Conservation (phyloP, 129 eudicot species). For the carrot (Daucus carota) region DH1_v3.0 NC_030389.2:45575501-45576000, state of each 20-base stretch:
- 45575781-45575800: conserved; percentile 37
- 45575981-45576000: too few relatives aligned
- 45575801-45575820: conserved; percentile 42
- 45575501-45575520: conserved; percentile 91
- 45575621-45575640: conserved; percentile 92
- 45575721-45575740: conserved; percentile 83
- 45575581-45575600: conserved; percentile 72
- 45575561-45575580: conserved; percentile 83
- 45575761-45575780: conserved; percentile 32
- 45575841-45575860: conserved; percentile 42
- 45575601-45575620: conserved; percentile 90
- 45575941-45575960: conserved; percentile 27
- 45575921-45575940: conserved; percentile 12
- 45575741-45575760: conserved; percentile 69
- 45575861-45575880: conserved; percentile 16
- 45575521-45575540: conserved; percentile 53
- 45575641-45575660: conserved; percentile 77
- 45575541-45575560: conserved; percentile 74
- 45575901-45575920: too few relatives aligned
- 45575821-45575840: conserved; percentile 52
- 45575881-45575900: conserved; percentile 28
- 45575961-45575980: conserved; percentile 40
- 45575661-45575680: conserved; percentile 49
- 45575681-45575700: conserved; percentile 12
- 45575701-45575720: conserved; percentile 81